Percentiles rank a stretch among this genome's conserved stretches.
Conservation (phyloP, 2,329 filamentous ascomycete genomes). For the Ambrosiella xylebori region DNA sequence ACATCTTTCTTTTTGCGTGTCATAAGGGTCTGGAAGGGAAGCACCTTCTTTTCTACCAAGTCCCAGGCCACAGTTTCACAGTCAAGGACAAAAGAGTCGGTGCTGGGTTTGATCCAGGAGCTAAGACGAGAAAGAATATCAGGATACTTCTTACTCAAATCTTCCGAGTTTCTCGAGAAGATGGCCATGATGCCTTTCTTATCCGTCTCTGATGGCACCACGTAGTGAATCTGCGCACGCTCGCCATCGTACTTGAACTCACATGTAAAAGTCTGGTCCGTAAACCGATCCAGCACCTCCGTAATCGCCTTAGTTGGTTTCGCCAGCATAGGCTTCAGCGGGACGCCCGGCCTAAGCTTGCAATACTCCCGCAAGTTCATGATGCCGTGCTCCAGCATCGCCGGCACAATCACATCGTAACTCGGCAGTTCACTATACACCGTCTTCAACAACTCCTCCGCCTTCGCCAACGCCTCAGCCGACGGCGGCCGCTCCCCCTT, state of each 20-base stretch:
- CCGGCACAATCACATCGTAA: constrained; percentile 87
- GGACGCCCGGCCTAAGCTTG: constrained; percentile 83
- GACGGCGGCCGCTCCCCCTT: constrained; percentile 49
- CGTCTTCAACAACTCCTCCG: constrained; percentile 71
- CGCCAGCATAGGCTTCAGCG: constrained; percentile 94
- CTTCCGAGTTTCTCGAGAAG: constrained; percentile 94
- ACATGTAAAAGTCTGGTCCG: constrained; percentile 88
- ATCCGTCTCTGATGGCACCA: constrained; percentile 53
- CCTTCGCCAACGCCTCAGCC: constrained; percentile 61
- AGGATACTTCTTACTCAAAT: constrained; percentile 92
- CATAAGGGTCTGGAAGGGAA: constrained; percentile 97
- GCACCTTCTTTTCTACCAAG: constrained; percentile 78
- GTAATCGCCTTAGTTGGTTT: constrained; percentile 98
- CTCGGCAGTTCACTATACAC: constrained; percentile 90
- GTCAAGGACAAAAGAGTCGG: constrained; percentile 92
- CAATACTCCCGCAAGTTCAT: constrained; percentile 67
- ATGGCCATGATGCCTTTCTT: constrained; percentile 61
- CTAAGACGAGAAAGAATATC: constrained; percentile 81
- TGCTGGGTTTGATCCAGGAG: constrained; percentile 76
- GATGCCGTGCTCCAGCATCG: constrained; percentile 74
- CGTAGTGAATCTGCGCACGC: constrained; percentile 95
- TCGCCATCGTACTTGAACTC: constrained; percentile 99
- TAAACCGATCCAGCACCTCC: constrained; percentile 91
- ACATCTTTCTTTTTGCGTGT: constrained; percentile 96
- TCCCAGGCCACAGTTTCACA: constrained; percentile 98